Base-by-base conservation (phyloP, 176 grass and related monocot species). In the Bonia amplexicaulis region DNA sequence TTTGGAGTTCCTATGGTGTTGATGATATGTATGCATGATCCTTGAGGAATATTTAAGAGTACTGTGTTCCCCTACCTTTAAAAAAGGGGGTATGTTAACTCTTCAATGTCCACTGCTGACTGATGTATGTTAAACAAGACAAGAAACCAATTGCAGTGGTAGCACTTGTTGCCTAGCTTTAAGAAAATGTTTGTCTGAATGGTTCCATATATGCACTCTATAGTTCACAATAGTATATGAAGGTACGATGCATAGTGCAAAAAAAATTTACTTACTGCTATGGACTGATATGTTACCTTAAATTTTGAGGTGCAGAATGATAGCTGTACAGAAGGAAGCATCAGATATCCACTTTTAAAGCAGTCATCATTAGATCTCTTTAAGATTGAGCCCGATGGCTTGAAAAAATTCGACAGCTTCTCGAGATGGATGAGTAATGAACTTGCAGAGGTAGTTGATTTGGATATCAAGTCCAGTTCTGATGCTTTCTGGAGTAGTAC, bases 401-500 rank as follows among this genome's bases (percentile, higher is more conserved):
- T 98, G 76, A 98, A 98, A 60, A 98, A 98, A 82, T 95, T 95
- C 1, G 96, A 98, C 64, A 98, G 96, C 89, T 98, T 98, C 84
- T 95, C 91, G 16, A 94, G 88, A 69, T 98, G 96, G 96, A 95
- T 98, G 96, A 95, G 80, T 84, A 89, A 71, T 78, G 96, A 98
- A 82, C 93, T 98, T 89, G 69, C 83, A 51, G 92, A 94, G 84
- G 90, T 95, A 76, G 89, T 82, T 85, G 93, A 98, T 78, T 88
- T 94, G 74, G 82, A 93, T 79, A 88, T 88, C 63, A 95, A 93
- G 72, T 87, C 93, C 83, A 93, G 69, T 87, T 98, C 96, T 76
- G 93, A 91, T 65, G 70, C 80, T 64, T 93, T 93, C 88, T 95
- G 96, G 96, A 90, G 82, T 59, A 82, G 66, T 77, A 80, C 85